Evolutionary conservation across 352 stramenopile genomes (phyloP).

Genomic region (Thalassiosira tumida): DNA sequence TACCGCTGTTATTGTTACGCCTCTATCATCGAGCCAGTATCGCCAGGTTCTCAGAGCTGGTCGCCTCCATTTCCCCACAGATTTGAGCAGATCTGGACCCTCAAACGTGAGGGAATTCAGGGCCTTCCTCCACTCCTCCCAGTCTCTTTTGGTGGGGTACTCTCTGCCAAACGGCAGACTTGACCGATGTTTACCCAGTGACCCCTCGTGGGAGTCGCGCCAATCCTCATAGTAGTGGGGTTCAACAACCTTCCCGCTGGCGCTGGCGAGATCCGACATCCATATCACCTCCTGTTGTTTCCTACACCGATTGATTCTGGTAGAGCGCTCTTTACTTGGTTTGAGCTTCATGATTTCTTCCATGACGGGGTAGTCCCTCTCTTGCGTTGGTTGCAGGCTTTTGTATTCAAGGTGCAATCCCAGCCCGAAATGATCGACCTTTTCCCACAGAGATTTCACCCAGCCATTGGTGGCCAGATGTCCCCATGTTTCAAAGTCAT

Average conservation of each 20-base stretch:
- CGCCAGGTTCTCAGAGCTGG: too few relatives aligned
- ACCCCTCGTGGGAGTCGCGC: not conserved
- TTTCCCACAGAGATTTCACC: slow-evolving; percentile 39
- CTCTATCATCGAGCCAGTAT: too few relatives aligned
- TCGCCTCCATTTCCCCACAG: not conserved
- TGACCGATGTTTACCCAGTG: not conserved
- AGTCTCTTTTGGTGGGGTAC: slow-evolving; percentile 20
- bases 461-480: not conserved
- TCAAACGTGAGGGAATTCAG: too few relatives aligned
- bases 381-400: not conserved
- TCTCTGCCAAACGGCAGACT: not conserved
- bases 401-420: slow-evolving; percentile 4
- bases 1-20: too few relatives aligned
- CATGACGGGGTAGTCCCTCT: slow-evolving; percentile 3
- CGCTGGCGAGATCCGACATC: not conserved
- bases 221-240: too few relatives aligned
- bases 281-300: not conserved
- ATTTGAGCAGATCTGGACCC: not conserved
- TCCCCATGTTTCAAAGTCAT: not conserved
- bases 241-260: too few relatives aligned
- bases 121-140: slow-evolving; percentile 21
- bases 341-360: not conserved
- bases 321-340: not conserved
- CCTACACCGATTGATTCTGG: not conserved
- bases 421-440: not conserved